These are phyloP conservation scores for Penicillium ochrochloron DNA, from an alignment of 495 filamentous ascomycete genomes.

Conservation along the genomic window DNA sequence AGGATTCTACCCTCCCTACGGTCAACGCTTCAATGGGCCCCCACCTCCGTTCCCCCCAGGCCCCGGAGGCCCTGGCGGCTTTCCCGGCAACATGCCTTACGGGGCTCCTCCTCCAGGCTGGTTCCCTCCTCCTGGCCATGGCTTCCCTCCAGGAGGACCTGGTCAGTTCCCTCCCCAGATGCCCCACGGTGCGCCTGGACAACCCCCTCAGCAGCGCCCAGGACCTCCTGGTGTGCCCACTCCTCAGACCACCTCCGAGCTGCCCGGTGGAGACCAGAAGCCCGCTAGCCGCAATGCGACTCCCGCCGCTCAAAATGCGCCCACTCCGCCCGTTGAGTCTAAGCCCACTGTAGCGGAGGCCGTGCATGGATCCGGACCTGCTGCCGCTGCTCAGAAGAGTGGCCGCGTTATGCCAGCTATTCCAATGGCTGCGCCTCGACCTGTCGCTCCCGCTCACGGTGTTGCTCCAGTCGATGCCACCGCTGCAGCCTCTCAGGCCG, in stretches of 20 bases:
- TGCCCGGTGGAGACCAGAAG: slow-evolving; percentile 49
- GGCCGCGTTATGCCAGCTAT: slow-evolving; percentile 76
- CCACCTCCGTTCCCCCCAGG: slow-evolving; percentile 66
- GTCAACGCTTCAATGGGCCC: slow-evolving; percentile 60
- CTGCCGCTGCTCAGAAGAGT: slow-evolving; percentile 55
- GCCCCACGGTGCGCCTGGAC: slow-evolving; percentile 56
- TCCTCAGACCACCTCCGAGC: slow-evolving; percentile 47
- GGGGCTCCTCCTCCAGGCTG: slow-evolving; percentile 74
- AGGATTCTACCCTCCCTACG: slow-evolving; percentile 55
- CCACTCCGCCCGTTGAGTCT: slow-evolving; percentile 66
- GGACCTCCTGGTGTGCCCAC: slow-evolving; percentile 38
- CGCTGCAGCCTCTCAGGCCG: slow-evolving; percentile 80
- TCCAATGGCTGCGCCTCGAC: slow-evolving; percentile 52
- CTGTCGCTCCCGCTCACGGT: slow-evolving; percentile 46
- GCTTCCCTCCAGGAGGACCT: slow-evolving; percentile 66
- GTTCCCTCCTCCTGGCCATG: slow-evolving; percentile 80
- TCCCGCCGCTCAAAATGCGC: slow-evolving; percentile 46
- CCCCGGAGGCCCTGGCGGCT: slow-evolving; percentile 48
- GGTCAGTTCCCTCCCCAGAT: slow-evolving; percentile 61
- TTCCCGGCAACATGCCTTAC: slow-evolving; percentile 60
- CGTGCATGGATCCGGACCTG: slow-evolving; percentile 54
- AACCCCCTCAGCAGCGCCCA: slow-evolving; percentile 50
- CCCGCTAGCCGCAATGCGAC: slow-evolving; percentile 42
- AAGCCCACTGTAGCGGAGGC: slow-evolving; percentile 62
- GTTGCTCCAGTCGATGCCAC: slow-evolving; percentile 66